Percentiles rank a stretch among this genome's conserved stretches.
Conservation (phyloP, 352 stramenopile species). For the Phytophthora melonis region DNA sequence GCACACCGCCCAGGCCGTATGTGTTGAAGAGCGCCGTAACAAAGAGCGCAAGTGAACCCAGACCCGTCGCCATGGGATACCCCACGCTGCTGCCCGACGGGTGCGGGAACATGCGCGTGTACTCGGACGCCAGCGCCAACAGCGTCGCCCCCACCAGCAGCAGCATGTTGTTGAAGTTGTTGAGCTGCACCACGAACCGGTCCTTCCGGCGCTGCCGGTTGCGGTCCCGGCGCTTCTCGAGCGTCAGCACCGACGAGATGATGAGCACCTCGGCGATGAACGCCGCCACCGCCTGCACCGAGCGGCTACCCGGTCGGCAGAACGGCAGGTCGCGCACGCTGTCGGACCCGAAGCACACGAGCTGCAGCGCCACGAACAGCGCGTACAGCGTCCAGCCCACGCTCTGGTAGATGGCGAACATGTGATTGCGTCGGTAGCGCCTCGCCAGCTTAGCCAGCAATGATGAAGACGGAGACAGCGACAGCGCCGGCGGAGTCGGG, state of each 20-base stretch:
- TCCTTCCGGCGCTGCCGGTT: slow-evolving; percentile 47
- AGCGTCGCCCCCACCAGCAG: slow-evolving; percentile 73
- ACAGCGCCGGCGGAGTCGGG: slow-evolving; percentile 27
- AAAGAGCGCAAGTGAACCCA: slow-evolving; percentile 74
- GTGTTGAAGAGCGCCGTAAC: slow-evolving; percentile 86
- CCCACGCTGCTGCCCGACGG: slow-evolving; percentile 41
- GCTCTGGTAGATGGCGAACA: slow-evolving; percentile 78
- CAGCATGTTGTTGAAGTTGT: slow-evolving; percentile 91
- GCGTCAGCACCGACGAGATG: slow-evolving; percentile 78
- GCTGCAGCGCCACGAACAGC: slow-evolving; percentile 55
- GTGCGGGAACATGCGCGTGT: slow-evolving; percentile 52
- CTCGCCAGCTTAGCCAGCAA: slow-evolving; percentile 34
- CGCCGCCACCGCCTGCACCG: slow-evolving; percentile 61
- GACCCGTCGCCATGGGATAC: slow-evolving; percentile 64
- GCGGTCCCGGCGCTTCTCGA: slow-evolving; percentile 57
- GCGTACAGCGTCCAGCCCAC: slow-evolving; percentile 68
- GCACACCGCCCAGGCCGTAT: slow-evolving; percentile 78
- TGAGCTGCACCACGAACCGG: slow-evolving; percentile 74
- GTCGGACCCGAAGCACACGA: slow-evolving; percentile 43
- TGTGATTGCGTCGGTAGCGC: slow-evolving; percentile 54
- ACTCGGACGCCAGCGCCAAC: slow-evolving; percentile 69
- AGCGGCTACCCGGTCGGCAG: slow-evolving; percentile 58
- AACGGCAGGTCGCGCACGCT: slow-evolving; percentile 34
- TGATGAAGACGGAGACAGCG: slow-evolving; percentile 36
- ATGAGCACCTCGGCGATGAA: slow-evolving; percentile 84